Base-by-base conservation (phyloP, 768 basidiomycete genomes). In the Phaffia australis region DNA sequence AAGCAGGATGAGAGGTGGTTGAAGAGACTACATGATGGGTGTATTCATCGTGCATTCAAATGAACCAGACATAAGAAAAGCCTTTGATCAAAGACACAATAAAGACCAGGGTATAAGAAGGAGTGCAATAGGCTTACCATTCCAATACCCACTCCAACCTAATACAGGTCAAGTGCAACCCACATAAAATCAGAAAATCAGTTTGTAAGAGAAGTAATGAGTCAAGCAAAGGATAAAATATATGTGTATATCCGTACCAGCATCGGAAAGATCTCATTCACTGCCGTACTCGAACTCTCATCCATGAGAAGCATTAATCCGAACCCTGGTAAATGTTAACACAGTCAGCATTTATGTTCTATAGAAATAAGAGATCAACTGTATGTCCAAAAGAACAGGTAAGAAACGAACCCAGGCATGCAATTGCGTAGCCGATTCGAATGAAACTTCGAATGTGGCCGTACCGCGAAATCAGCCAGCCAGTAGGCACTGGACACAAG, bases 221-320 rank as follows among this genome's bases (percentile, higher is more conserved):
- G 35, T 11, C 35, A 42, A 42, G 11, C 6, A 42, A 42, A 42
- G 6, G 11, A 11, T 4, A 42, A 11, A 42, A 11, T 42, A 11
- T 42, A 42, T 42, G 35, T 42, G 35, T 42, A 11, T 42, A 11
- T 42, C 35, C 35, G 4, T 11, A 42, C 52, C 7, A 66, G 6
- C 0, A 55, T 7, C 2, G 65, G 65, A 18, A 56, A 42, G 21
- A 66, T 48, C 1, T 60, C 57, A 55, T 66, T 66, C 42, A 66
- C 23, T 0, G 59, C 65, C 5, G 25, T 9, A 3, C 35, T 46
- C 8, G 65, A 66, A 1, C 23, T 29, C 11, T 55, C 59, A 25
- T 30, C 16, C 65, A 66, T 66, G 32, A 66, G 59, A 5, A 18
- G 16, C 65, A 66, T 66, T 2, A 66, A 27, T 2, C 59, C 65